phyloP scores from a whole-genome alignment of 352 stramenopile species.

The Peronospora destructor region DNA sequence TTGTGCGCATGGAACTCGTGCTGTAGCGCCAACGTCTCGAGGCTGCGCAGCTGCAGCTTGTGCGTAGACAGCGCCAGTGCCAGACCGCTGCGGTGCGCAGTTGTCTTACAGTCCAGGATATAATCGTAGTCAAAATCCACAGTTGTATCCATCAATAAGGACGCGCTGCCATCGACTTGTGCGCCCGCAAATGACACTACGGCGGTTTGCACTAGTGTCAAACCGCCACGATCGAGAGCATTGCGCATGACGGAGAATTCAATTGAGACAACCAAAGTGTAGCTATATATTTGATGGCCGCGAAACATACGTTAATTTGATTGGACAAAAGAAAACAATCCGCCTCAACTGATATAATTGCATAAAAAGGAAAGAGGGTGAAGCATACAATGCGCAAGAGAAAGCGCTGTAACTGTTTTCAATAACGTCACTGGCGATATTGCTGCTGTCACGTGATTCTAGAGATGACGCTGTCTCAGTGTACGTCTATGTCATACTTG shows the following conservation, averaged over 20 bases:
- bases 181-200: slow-evolving; percentile 56
- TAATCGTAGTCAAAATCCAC: slow-evolving; percentile 85
- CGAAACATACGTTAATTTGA: background rate
- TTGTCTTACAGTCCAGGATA: slow-evolving; percentile 71
- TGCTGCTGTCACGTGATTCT: no score
- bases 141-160: slow-evolving; percentile 33
- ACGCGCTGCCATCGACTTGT: slow-evolving; percentile 8
- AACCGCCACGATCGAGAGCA: slow-evolving; percentile 35
- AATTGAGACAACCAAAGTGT: slow-evolving; percentile 1
- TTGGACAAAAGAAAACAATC: slow-evolving; percentile 9
- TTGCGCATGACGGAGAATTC: slow-evolving; percentile 32
- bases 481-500: no score
- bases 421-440: no score
- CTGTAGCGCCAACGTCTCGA: slow-evolving; percentile 55
- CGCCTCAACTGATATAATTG: no score
- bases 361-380: no score
- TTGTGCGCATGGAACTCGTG: slow-evolving; percentile 72
- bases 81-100: slow-evolving; percentile 45
- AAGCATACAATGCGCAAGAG: no score
- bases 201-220: slow-evolving; percentile 54
- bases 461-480: no score
- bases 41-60: slow-evolving; percentile 63
- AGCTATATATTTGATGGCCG: slow-evolving; percentile 12
- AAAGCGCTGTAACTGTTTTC: no score
- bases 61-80: slow-evolving; percentile 61